Evolutionary conservation across 371 early-diverging fungal genomes (phyloP).

Genomic region (Funneliformis caledonium): DNA sequence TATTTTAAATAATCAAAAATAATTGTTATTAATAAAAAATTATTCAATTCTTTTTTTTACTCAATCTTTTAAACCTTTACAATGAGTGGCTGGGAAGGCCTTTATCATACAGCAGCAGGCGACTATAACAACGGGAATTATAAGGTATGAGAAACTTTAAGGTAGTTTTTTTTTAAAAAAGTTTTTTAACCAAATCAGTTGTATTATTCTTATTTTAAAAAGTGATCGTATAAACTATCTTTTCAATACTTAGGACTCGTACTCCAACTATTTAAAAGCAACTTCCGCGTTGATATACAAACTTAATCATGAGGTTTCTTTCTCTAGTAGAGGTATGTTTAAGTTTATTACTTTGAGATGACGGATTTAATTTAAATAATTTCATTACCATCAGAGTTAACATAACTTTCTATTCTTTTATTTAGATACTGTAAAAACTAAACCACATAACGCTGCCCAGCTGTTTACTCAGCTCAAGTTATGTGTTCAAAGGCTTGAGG

Average conservation of each 20-base stretch:
- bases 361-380: background rate
- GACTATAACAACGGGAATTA: conserved; percentile 26
- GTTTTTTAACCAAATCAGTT: background rate
- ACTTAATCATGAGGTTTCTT: conserved; percentile 31
- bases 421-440: conserved; percentile 29
- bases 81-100: conserved; percentile 35
- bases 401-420: background rate
- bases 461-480: conserved; percentile 30
- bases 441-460: conserved; percentile 12
- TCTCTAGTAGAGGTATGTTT: conserved; percentile 12
- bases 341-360: background rate
- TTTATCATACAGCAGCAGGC: conserved; percentile 1
- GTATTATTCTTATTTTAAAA: background rate
- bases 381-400: background rate
- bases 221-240: conserved; percentile 8
- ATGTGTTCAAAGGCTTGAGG: conserved; percentile 26
- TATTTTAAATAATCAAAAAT: background rate
- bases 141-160: conserved; percentile 20
- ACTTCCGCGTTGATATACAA: conserved; percentile 30
- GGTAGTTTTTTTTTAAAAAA: conserved; percentile 1
- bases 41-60: background rate
- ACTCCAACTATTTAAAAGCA: conserved; percentile 33
- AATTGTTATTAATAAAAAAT: background rate
- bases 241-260: conserved; percentile 32
- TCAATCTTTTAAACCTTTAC: conserved; percentile 2